phyloP scores from a whole-genome alignment of 2,329 filamentous ascomycete species.

The Penicillium sumatraense region DNA sequence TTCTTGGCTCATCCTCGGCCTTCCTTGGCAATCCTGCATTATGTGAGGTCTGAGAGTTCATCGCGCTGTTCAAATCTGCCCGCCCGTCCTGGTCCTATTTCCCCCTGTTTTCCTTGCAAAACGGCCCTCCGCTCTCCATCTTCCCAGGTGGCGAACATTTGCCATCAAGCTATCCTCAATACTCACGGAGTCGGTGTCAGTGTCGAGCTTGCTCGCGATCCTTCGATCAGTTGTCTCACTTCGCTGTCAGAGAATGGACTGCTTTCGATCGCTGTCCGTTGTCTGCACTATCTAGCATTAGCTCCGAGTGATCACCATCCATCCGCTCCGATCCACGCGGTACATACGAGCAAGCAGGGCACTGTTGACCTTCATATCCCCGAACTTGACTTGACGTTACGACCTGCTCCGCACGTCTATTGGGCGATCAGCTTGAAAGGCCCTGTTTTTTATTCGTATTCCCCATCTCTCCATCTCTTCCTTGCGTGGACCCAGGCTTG shows the following conservation, averaged over 20 bases:
- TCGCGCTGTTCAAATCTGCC: slow-evolving; percentile 24
- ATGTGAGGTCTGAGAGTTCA: slow-evolving; percentile 19
- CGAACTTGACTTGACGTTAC: not conserved
- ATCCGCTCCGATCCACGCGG: not conserved
- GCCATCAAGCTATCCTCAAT: not conserved
- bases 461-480: slow-evolving; percentile 7
- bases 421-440: slow-evolving; percentile 3
- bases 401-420: slow-evolving; percentile 1
- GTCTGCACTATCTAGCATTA: not conserved
- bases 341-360: not conserved
- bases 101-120: not conserved
- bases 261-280: not conserved
- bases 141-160: slow-evolving; percentile 10
- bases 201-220: no score
- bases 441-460: slow-evolving; percentile 20
- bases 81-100: slow-evolving; percentile 10
- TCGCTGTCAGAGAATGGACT: not conserved
- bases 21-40: slow-evolving; percentile 20
- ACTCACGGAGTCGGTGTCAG: no score
- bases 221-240: not conserved
- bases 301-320: slow-evolving; percentile 1
- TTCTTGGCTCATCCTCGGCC: slow-evolving; percentile 26
- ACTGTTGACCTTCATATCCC: not conserved
- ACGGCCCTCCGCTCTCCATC: not conserved
- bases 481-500: slow-evolving; percentile 11